Base-by-base conservation (phyloP, 768 basidiomycete genomes). In the Pholiota molesta region DNA sequence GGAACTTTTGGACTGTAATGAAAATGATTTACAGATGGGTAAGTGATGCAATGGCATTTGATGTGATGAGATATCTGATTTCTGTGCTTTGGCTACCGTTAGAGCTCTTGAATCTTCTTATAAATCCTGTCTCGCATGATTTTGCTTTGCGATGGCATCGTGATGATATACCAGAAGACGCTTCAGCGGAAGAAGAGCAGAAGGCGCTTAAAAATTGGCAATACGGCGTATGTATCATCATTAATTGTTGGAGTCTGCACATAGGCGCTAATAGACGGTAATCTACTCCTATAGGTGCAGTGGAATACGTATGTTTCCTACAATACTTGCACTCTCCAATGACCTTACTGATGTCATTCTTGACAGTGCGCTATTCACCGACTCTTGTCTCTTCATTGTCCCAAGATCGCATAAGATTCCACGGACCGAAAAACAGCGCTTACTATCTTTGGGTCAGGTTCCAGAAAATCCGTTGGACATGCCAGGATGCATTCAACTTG, bases 81-180 rank as follows among this genome's bases (percentile, higher is more conserved):
- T 42, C 10, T 26, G 9, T 52, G 19, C n/a, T 9, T 53, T 26
- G 49, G 14, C 10, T 62, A 13, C 19, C n/a, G 17, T 21, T 56
- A 91, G 91, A 93, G 68, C 72, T 92, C 26, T 91, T 92, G 72
- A 92, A 92, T 67, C 69, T 92, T 57, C 77, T 93, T 21, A 87
- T 93, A 35, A 90, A 92, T 69, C 92, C 91, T 0, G 59, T 77
- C 10, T 67, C 72, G 5, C 86, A 87, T 62, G 79, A 86, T 51
- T 92, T 92, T 71, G 88, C 90, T 1, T 76, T 92, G 55, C 78
- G 90, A 40, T 92, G 91, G 90, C 92, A 92, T 71, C 83, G 91
- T 2, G 92, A 93, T 63, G 91, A 91, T 71, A 81, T 94, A 5
- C 76, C 73, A 29, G 86, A 86, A 67, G 75, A 78, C 23, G 89